phyloP scores from a whole-genome alignment of 345 rosid genomes.

The Camelina hispida region DNA sequence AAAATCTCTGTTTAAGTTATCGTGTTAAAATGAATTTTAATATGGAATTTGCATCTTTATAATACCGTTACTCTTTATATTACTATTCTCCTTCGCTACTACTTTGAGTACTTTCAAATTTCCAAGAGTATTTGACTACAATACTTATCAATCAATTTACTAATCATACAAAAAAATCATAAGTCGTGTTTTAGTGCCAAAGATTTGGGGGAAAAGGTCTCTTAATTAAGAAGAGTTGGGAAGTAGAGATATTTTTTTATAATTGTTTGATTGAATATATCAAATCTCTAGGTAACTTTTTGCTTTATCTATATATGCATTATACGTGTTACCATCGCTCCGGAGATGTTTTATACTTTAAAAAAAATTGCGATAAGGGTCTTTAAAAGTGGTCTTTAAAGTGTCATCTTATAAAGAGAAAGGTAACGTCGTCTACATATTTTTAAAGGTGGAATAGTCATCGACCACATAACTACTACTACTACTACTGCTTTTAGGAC shows the following conservation, averaged over 20 bases:
- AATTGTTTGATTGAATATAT: slow-evolving; percentile 21
- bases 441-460: background rate
- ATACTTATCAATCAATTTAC: background rate
- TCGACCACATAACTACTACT: slow-evolving; percentile 20
- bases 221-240: background rate
- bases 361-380: slow-evolving; percentile 18
- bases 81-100: background rate
- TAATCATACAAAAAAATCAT: background rate
- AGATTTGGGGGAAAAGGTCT: slow-evolving; percentile 19
- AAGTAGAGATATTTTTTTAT: slow-evolving; percentile 7
- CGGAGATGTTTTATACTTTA: slow-evolving; percentile 20
- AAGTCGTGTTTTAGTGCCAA: slow-evolving; percentile 33
- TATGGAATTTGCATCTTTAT: slow-evolving; percentile 6
- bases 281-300: slow-evolving; percentile 18
- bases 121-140: background rate
- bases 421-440: background rate
- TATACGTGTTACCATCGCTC: slow-evolving; percentile 29
- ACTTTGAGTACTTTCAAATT: background rate
- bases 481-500: slow-evolving; percentile 4
- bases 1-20: slow-evolving; percentile 7
- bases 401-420: slow-evolving; percentile 3
- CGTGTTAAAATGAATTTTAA: slow-evolving; percentile 1
- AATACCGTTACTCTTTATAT: background rate
- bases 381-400: slow-evolving; percentile 22
- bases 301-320: slow-evolving; percentile 35